These are phyloP conservation scores for Xylaria sp. DNA, from an alignment of 2,329 filamentous ascomycete genomes.

Conservation along the genomic window DNA sequence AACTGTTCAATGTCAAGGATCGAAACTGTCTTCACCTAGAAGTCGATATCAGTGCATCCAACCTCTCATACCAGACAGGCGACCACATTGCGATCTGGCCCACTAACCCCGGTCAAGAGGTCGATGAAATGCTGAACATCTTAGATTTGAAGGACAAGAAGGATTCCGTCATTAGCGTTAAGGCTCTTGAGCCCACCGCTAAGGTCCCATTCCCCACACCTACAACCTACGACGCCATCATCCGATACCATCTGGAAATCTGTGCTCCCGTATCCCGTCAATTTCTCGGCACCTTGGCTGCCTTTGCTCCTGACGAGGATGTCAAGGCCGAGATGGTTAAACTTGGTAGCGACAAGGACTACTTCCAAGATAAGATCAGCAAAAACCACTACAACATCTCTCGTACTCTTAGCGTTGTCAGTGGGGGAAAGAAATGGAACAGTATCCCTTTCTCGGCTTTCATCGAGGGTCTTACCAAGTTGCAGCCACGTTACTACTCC, in stretches of 20 bases:
- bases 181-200: slow-evolving; percentile 91
- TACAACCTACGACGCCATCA: slow-evolving; percentile 92
- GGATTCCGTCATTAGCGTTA: slow-evolving; percentile 85
- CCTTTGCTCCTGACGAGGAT: slow-evolving; percentile 87
- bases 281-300: slow-evolving; percentile 85
- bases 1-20: slow-evolving; percentile 88
- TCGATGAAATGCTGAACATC: slow-evolving; percentile 86
- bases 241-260: slow-evolving; percentile 97
- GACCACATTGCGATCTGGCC: slow-evolving; percentile 99
- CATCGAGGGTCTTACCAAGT: slow-evolving; percentile 91
- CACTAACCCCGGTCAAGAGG: slow-evolving; percentile 90
- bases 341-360: slow-evolving; percentile 92
- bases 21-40: slow-evolving; percentile 98
- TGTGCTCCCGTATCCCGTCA: slow-evolving; percentile 96
- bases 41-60: slow-evolving; percentile 88
- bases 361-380: slow-evolving; percentile 88
- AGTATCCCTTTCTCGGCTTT: slow-evolving; percentile 93
- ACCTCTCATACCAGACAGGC: slow-evolving; percentile 92
- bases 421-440: slow-evolving; percentile 79
- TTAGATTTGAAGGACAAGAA: slow-evolving; percentile 81
- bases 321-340: slow-evolving; percentile 88
- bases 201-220: slow-evolving; percentile 98
- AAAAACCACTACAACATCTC: slow-evolving; percentile 89
- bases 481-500: slow-evolving; percentile 98
- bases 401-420: slow-evolving; percentile 78